A percentile compares a stretch with the other conserved stretches of the same genome.
Conservation (phyloP, 257 asterid species). For the Ajuga chamaepitys region DNA sequence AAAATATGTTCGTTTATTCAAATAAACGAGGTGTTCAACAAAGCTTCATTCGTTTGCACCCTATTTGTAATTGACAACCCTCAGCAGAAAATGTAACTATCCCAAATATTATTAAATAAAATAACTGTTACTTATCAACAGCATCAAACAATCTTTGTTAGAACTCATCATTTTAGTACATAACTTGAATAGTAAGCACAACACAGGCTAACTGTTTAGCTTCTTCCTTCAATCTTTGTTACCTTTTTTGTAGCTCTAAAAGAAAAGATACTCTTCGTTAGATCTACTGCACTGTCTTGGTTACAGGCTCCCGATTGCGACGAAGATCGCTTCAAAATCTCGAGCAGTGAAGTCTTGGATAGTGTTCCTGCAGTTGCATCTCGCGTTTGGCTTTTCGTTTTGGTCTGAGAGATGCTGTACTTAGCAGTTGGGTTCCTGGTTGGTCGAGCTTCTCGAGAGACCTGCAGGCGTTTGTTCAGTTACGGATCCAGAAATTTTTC, state of each 20-base stretch:
- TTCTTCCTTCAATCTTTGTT: conserved; percentile 39
- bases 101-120: too few relatives aligned
- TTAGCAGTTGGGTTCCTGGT: conserved; percentile 26
- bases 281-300: conserved; percentile 33
- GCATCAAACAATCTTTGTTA: too few relatives aligned
- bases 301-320: conserved; percentile 21
- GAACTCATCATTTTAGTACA: too few relatives aligned
- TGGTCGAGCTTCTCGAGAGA: conserved; percentile 23
- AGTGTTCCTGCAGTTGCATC: conserved; percentile 20
- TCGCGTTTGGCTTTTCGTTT: conserved; percentile 14
- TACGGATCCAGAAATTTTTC: too few relatives aligned
- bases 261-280: conserved; percentile 44
- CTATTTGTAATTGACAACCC: too few relatives aligned
- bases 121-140: too few relatives aligned
- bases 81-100: too few relatives aligned
- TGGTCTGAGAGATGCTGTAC: conserved; percentile 32
- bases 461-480: too few relatives aligned
- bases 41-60: too few relatives aligned
- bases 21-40: too few relatives aligned
- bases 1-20: too few relatives aligned
- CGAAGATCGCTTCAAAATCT: conserved; percentile 58
- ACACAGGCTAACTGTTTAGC: conserved; percentile 5
- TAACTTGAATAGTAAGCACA: too few relatives aligned
- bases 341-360: conserved; percentile 49
- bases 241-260: conserved; percentile 55